Percentiles rank a stretch among this genome's conserved stretches.
Conservation (phyloP, 2,329 filamentous ascomycete genomes). For the Phoma sp. region DNA sequence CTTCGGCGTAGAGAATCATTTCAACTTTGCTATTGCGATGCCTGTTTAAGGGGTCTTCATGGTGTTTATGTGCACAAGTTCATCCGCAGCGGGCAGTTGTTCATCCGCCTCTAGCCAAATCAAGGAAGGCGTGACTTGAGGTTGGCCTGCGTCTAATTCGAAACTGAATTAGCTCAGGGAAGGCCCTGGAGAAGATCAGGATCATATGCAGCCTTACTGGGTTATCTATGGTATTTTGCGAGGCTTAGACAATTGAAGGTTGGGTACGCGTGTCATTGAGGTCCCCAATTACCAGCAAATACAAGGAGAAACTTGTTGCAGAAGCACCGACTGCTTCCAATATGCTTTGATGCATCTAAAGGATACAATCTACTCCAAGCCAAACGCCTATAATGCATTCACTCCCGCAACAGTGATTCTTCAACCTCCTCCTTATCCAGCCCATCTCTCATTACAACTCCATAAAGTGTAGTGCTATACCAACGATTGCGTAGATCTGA, state of each 20-base stretch:
- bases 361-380: neutral
- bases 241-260: neutral
- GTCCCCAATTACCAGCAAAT: neutral
- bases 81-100: constrained; percentile 7
- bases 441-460: constrained; percentile 9
- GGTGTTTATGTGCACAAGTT: constrained; percentile 10
- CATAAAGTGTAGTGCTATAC: neutral
- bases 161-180: neutral
- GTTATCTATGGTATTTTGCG: neutral
- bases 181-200: neutral
- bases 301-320: neutral
- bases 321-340: neutral
- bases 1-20: neutral
- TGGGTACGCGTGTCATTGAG: neutral
- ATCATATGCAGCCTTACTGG: neutral
- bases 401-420: neutral
- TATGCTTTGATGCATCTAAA: neutral
- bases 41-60: neutral
- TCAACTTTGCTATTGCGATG: neutral
- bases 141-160: neutral
- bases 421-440: neutral
- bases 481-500: constrained; percentile 10
- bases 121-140: neutral
- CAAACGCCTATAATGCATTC: constrained; percentile 2
- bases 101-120: neutral